Evolutionary conservation across 768 basidiomycete genomes (phyloP).

Genomic region (Mycena haematopus): DNA sequence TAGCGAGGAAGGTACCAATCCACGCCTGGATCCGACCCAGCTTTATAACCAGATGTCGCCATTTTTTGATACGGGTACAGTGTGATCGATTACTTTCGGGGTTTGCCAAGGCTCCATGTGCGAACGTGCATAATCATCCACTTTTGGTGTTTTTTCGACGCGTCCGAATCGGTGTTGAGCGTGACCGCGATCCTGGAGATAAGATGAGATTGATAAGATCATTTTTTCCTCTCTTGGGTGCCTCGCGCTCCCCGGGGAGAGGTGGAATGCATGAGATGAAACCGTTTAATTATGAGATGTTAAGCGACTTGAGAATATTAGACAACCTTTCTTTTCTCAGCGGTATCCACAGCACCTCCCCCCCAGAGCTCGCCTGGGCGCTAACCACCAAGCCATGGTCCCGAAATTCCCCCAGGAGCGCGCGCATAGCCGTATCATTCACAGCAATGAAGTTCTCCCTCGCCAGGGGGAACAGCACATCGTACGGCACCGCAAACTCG

Average conservation of each 20-base stretch:
- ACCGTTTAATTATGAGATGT: conserved; percentile 6
- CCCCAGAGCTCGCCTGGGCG: conserved; percentile 49
- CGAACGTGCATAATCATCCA: not conserved
- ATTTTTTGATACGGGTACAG: conserved; percentile 4
- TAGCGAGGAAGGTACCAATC: not conserved
- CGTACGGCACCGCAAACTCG: conserved; percentile 66
- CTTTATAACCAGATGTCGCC: conserved; percentile 20
- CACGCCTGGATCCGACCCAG: not conserved
- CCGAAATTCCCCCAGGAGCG: conserved; percentile 86
- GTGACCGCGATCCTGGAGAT: not conserved
- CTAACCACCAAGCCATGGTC: conserved; percentile 87
- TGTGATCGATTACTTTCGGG: conserved; percentile 5
- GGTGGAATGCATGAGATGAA: no score
- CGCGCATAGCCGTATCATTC: conserved; percentile 82
- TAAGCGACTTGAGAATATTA: conserved; percentile 44
- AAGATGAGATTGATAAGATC: no score
- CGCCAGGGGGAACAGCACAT: conserved; percentile 74
- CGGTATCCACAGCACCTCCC: conserved; percentile 87
- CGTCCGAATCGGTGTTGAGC: not conserved
- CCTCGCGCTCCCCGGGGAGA: no score
- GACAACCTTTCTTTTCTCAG: conserved; percentile 76
- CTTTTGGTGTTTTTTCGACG: not conserved
- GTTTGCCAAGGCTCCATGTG: not conserved
- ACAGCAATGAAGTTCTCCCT: conserved; percentile 88
- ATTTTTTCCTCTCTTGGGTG: no score